A percentile compares a stretch with the other conserved stretches of the same genome.
These are phyloP conservation scores for Alternaria brassicae DNA, from an alignment of 2,329 filamentous ascomycete genomes.

Conservation along the genomic window DNA sequence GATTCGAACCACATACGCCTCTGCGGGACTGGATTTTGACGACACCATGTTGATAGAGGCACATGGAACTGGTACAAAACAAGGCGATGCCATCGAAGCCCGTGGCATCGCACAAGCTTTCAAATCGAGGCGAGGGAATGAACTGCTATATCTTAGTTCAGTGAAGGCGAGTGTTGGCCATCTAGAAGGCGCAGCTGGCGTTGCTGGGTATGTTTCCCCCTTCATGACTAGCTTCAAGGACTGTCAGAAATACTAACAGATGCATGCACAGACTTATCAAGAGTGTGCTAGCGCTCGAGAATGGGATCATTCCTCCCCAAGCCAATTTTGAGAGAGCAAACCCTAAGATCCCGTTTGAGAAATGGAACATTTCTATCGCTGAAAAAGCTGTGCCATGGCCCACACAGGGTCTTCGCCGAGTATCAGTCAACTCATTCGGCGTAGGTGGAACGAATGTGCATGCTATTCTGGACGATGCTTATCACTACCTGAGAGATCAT, in stretches of 20 bases:
- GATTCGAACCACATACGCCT: slow-evolving; percentile 31
- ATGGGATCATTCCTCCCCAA: background rate
- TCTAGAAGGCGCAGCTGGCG: slow-evolving; percentile 38
- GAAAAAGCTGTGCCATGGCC: slow-evolving; percentile 20
- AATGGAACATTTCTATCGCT: too few relatives aligned
- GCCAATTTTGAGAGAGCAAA: slow-evolving; percentile 6
- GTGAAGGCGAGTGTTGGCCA: slow-evolving; percentile 40
- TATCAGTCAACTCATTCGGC: slow-evolving; percentile 43
- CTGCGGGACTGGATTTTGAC: slow-evolving; percentile 31
- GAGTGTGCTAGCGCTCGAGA: background rate
- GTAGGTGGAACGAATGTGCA: slow-evolving; percentile 6
- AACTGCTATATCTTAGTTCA: slow-evolving; percentile 33
- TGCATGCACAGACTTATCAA: too few relatives aligned
- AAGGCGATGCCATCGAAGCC: slow-evolving; percentile 41
- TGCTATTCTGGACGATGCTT: too few relatives aligned
- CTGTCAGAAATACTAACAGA: too few relatives aligned
- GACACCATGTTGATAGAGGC: slow-evolving; percentile 42
- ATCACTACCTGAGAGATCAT: too few relatives aligned
- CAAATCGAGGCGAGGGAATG: too few relatives aligned
- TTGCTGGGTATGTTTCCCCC: slow-evolving; percentile 12
- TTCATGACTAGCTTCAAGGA: too few relatives aligned
- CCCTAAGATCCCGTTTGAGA: slow-evolving; percentile 6
- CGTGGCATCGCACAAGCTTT: slow-evolving; percentile 32
- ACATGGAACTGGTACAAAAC: slow-evolving; percentile 62
- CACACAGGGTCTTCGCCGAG: slow-evolving; percentile 4